Evolutionary conservation across 106 monocot genomes (phyloP).

Genomic region (Dioscorea zingiberensis): DNA sequence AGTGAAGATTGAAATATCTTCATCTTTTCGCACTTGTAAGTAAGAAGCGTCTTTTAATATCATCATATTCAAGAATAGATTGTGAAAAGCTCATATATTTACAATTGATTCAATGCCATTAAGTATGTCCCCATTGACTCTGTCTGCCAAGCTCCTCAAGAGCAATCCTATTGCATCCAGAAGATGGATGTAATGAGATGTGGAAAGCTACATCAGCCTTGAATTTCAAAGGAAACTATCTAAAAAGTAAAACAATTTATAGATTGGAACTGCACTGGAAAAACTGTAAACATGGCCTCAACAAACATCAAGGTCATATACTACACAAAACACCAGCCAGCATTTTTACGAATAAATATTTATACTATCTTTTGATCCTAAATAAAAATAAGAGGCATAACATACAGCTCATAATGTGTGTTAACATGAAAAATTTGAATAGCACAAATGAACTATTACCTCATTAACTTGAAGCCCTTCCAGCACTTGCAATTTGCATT

Average conservation of each 20-base stretch:
- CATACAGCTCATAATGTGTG: no score
- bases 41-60: constrained; percentile 75
- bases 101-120: constrained; percentile 97
- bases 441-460: constrained; percentile 22
- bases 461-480: constrained; percentile 89
- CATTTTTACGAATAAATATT: no score
- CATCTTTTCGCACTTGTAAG: constrained; percentile 84
- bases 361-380: no score
- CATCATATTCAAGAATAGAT: constrained; percentile 85
- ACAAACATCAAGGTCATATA: no score
- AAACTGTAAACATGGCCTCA: no score
- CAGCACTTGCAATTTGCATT: constrained; percentile 69
- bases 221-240: no score
- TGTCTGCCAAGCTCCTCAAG: constrained; percentile 90
- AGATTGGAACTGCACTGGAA: no score
- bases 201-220: no score
- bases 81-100: constrained; percentile 89
- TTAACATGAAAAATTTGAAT: no score
- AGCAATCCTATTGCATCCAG: constrained; percentile 48
- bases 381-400: no score
- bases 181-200: background rate
- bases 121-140: constrained; percentile 95
- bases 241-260: no score
- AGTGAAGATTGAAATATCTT: constrained; percentile 94
- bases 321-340: no score